phyloP scores from a whole-genome alignment of 2,329 filamentous ascomycete species.

The Penicillium sp. region DNA sequence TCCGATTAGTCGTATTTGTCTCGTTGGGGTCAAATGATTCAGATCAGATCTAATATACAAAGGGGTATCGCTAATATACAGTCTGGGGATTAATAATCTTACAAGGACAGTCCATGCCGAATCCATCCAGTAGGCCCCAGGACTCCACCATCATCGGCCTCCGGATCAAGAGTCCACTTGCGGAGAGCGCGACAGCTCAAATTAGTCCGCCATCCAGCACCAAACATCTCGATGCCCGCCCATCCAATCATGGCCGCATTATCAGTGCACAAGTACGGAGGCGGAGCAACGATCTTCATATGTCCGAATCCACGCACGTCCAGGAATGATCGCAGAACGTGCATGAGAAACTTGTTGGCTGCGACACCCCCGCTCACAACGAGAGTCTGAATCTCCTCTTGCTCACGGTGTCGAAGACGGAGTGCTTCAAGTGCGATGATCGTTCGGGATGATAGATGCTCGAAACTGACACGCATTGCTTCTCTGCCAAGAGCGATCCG shows the following conservation, averaged over 20 bases:
- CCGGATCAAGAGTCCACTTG: constrained; percentile 74
- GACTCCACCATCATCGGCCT: constrained; percentile 64
- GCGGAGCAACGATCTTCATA: constrained; percentile 72
- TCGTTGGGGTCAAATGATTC: not conserved
- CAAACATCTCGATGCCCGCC: constrained; percentile 90
- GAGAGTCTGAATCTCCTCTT: constrained; percentile 57
- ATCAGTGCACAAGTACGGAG: constrained; percentile 78
- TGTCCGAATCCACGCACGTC: constrained; percentile 65
- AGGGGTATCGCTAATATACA: constrained; percentile 27
- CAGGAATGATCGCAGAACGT: constrained; percentile 63
- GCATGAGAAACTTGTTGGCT: constrained; percentile 75
- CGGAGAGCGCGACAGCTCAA: constrained; percentile 61
- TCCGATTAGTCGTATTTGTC: not conserved
- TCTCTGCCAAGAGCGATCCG: constrained; percentile 69
- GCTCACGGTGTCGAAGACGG: constrained; percentile 14
- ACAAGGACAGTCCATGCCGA: constrained; percentile 35
- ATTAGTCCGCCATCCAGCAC: constrained; percentile 69
- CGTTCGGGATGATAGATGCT: constrained; percentile 78
- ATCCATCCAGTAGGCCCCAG: constrained; percentile 61
- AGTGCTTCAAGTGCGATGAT: constrained; percentile 64
- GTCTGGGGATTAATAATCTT: constrained; percentile 5
- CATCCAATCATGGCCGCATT: constrained; percentile 98
- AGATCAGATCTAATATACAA: not conserved
- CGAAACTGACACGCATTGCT: constrained; percentile 79
- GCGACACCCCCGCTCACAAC: constrained; percentile 92